Base-by-base conservation (phyloP, 208 protist genomes). In the Wallacemonas sp. region DNA sequence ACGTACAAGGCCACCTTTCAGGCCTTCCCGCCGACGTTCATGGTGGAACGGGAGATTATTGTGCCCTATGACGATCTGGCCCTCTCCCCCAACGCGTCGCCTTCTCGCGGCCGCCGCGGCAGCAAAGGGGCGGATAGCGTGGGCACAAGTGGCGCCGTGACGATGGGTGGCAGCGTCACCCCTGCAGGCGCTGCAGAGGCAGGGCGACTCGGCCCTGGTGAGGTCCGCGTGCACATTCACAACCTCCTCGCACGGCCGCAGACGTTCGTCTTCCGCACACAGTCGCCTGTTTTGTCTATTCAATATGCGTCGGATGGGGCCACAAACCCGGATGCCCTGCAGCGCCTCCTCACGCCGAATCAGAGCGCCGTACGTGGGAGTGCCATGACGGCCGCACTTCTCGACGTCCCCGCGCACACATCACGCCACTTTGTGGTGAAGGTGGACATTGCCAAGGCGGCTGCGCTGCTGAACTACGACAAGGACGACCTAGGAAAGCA, bases 1-100 rank as follows among this genome's bases (percentile, higher is more conserved):
- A 78, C 82, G 15, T 88, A 94, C 49, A 58, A 70, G 28, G 78
- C 79, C 11, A 72, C 49, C 11, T 96, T 96, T 62, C 59, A 86
- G 27, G 77, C 82, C 14, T 84, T 71, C 65, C 63, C 77, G 38
- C 78, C 90, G 2, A 90, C 90, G 1, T 88, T 96, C 39, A 24
- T 68, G 1, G 85, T 92, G 42, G 63, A 71, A 54, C 69, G 62
- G 12, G 61, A 77, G 44, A 33, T 69, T 44, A 28, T 65, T 22
- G 44, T 72, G 44, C 51, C 44, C 45, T 68, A 60, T 31, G 51
- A 58, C 41, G 51, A 34, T 14, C 9, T 58, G 51, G 51, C 51
- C n/a, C 51, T 58, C 28, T 58, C 51, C 8, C 51, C 6, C 26
- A 19, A 27, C 30, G 51, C 51, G 9, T 22, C 51, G 14, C 30